Conservation (phyloP, 345 rosid species). For the Alliaria petiolata region DNA sequence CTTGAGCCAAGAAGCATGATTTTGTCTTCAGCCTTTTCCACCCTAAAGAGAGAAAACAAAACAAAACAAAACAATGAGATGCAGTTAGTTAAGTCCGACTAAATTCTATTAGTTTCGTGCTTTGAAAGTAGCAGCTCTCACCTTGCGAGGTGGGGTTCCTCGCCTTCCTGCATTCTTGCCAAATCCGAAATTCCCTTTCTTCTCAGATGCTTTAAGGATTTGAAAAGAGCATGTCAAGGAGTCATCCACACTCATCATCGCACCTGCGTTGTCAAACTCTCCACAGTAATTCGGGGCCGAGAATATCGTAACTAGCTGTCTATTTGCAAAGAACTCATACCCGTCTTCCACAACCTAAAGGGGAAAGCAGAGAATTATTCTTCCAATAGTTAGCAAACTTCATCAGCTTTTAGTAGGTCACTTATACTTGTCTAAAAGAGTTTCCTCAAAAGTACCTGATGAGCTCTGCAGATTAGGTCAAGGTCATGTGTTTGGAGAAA, state of each 20-base stretch:
- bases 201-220: slow-evolving; percentile 58
- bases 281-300: slow-evolving; percentile 73
- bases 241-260: slow-evolving; percentile 72
- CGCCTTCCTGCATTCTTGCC: slow-evolving; percentile 50
- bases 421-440: neutral
- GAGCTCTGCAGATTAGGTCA: slow-evolving; percentile 68
- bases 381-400: neutral
- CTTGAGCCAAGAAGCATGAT: slow-evolving; percentile 26
- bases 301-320: slow-evolving; percentile 66
- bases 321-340: slow-evolving; percentile 64
- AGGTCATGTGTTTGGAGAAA: slow-evolving; percentile 59
- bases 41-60: slow-evolving; percentile 30
- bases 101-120: neutral
- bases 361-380: neutral
- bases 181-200: slow-evolving; percentile 58
- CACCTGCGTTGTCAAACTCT: slow-evolving; percentile 69
- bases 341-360: slow-evolving; percentile 71
- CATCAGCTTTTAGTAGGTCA: too few species aligned
- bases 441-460: slow-evolving; percentile 44
- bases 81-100: too few species aligned
- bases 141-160: slow-evolving; percentile 80
- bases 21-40: slow-evolving; percentile 30
- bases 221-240: slow-evolving; percentile 65
- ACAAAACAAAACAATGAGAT: neutral
- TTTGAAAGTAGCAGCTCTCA: slow-evolving; percentile 22